Evolutionary conservation across 2,329 filamentous ascomycete species (phyloP).

Genomic region (Escovopsis sp.): DNA sequence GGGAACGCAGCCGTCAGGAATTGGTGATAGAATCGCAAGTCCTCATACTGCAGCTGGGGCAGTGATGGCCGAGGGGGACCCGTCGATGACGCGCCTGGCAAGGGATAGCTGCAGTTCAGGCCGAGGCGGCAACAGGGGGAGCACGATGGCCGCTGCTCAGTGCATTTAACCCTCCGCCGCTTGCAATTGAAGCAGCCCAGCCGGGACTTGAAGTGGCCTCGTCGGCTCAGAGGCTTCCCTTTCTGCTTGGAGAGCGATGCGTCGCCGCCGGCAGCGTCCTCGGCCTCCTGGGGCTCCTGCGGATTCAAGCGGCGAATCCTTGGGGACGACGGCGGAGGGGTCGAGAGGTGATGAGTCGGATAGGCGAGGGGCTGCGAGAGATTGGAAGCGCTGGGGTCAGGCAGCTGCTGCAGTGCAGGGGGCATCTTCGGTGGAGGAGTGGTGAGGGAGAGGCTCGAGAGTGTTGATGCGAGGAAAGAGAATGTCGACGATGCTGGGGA

Average conservation of each 20-base stretch:
- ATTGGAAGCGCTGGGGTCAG: no score
- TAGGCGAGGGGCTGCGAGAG: no score
- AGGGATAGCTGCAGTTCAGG: conserved; percentile 19
- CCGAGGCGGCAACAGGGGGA: conserved; percentile 19
- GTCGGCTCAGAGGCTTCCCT: conserved; percentile 7
- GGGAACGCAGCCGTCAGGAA: conserved; percentile 29
- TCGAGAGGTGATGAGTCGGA: no score
- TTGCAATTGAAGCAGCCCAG: conserved; percentile 21
- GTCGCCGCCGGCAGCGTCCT: no score
- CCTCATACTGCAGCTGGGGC: conserved; percentile 22
- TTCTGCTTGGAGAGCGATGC: background rate
- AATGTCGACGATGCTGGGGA: no score
- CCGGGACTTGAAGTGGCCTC: conserved; percentile 16
- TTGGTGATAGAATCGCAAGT: conserved; percentile 36
- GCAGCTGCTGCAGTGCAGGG: no score
- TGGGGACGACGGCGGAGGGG: no score
- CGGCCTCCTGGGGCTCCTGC: no score
- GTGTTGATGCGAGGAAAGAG: no score
- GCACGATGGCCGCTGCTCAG: conserved; percentile 15
- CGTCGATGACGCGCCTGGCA: conserved; percentile 2
- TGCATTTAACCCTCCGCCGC: conserved; percentile 18
- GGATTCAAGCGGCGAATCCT: no score
- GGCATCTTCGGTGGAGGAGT: no score
- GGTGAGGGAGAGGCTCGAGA: no score
- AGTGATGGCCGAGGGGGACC: conserved; percentile 5